phyloP scores from a whole-genome alignment of 2,329 filamentous ascomycete species.

The Hypoxylon sp. region DNA sequence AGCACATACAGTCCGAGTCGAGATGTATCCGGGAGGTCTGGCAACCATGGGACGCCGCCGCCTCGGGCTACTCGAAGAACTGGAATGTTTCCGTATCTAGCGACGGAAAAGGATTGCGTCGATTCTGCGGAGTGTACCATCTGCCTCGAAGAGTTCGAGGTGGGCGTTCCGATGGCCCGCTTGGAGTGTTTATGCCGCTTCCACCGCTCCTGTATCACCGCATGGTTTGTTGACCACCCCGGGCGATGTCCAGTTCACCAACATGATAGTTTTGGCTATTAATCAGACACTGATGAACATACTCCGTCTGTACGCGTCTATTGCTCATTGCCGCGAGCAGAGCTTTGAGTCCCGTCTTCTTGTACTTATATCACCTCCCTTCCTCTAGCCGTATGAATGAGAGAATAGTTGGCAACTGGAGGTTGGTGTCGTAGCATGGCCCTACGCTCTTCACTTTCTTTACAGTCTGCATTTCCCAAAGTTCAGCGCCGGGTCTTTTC shows the following conservation, averaged over 20 bases:
- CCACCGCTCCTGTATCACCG: conserved; percentile 69
- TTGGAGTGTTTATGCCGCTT: conserved; percentile 76
- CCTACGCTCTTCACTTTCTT: conserved; percentile 19
- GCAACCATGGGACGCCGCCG: conserved; percentile 47
- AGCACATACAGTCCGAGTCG: conserved; percentile 61
- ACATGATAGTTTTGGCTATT: conserved; percentile 70
- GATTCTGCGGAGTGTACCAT: conserved; percentile 76
- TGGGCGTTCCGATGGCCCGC: conserved; percentile 72
- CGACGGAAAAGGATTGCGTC: conserved; percentile 77
- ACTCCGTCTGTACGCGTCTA: conserved; percentile 21
- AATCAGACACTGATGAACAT: conserved; percentile 5
- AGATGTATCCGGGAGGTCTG: conserved; percentile 42
- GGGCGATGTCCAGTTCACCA: conserved; percentile 75
- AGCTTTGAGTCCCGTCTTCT: conserved; percentile 17
- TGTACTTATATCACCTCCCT: conserved; percentile 14
- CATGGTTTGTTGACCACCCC: conserved; percentile 73
- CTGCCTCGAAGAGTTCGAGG: conserved; percentile 74
- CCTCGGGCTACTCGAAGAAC: conserved; percentile 61
- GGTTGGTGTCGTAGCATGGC: conserved; percentile 11
- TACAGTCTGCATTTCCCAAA: conserved; percentile 28
- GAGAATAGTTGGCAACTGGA: conserved; percentile 8
- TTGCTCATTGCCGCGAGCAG: conserved; percentile 9
- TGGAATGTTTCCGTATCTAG: conserved; percentile 73
- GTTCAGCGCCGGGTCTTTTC: conserved; percentile 3
- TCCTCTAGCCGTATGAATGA: neutral